Conservation (phyloP, 768 basidiomycete genomes). For the Lactarius hatsudake region DNA sequence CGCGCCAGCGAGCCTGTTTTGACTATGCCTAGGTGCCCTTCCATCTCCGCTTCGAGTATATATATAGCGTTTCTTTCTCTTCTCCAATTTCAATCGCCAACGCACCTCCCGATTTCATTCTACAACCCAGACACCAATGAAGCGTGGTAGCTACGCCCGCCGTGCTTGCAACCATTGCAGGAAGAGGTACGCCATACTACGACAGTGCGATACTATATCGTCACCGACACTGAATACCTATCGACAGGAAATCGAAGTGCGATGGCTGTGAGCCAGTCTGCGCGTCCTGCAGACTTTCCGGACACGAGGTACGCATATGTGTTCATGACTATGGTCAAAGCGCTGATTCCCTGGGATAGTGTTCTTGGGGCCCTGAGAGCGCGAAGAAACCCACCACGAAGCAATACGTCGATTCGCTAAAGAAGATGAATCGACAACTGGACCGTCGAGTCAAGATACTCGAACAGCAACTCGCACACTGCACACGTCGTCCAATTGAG, state of each 20-base stretch:
- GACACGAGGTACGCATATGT: constrained; percentile 26
- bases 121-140: neutral
- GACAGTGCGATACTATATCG: neutral
- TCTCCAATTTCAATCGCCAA: neutral
- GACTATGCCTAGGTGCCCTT: neutral
- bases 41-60: neutral
- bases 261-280: constrained; percentile 35
- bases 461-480: constrained; percentile 27
- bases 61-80: neutral
- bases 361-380: constrained; percentile 36
- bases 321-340: constrained; percentile 1
- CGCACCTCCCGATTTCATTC: neutral
- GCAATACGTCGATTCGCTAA: constrained; percentile 36
- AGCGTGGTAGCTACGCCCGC: constrained; percentile 34
- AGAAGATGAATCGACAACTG: constrained; percentile 32
- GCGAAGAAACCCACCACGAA: constrained; percentile 36
- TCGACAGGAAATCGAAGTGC: constrained; percentile 36
- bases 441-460: constrained; percentile 32
- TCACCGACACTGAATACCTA: neutral
- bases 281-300: constrained; percentile 32
- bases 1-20: neutral
- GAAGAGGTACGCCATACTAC: constrained; percentile 28
- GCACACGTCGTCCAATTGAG: constrained; percentile 19
- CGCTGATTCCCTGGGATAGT: constrained; percentile 27
- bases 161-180: constrained; percentile 38